phyloP scores from a whole-genome alignment of 2,329 filamentous ascomycete species.

The Paracorniculantispora psalliotae region DNA sequence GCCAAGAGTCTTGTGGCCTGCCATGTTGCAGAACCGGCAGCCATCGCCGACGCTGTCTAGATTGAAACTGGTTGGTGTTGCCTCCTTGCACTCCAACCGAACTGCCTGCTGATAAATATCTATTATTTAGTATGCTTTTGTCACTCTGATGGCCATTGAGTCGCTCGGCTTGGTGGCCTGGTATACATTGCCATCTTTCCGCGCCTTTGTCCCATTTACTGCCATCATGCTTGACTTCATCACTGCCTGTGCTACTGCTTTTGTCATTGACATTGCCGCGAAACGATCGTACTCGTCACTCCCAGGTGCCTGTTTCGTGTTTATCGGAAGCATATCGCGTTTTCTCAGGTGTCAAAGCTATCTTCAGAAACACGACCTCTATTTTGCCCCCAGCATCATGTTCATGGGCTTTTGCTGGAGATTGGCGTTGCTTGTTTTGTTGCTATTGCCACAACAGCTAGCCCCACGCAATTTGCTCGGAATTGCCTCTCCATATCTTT shows the following conservation, averaged over 20 bases:
- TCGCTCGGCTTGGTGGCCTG: not conserved
- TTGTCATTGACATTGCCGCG: not conserved
- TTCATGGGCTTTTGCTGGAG: not conserved
- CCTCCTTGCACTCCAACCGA: not conserved
- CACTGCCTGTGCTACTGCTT: not conserved
- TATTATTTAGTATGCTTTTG: not conserved
- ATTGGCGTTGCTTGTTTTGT: not conserved
- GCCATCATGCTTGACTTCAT: not conserved
- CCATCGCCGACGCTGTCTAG: not conserved
- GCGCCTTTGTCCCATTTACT: not conserved
- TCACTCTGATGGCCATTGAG: not conserved
- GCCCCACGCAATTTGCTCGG: not conserved
- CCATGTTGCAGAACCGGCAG: not conserved
- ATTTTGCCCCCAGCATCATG: not conserved
- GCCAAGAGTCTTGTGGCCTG: not conserved
- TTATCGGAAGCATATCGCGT: not conserved
- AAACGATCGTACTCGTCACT: not conserved
- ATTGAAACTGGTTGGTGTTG: not conserved
- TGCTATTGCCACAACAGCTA: not conserved
- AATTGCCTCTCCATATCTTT: not conserved
- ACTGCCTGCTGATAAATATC: not conserved
- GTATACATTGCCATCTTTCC: not conserved
- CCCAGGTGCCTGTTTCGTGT: not conserved
- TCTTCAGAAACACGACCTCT: not conserved
- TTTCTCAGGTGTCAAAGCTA: not conserved